phyloP scores from a whole-genome alignment of 805 yeast species.

The Schwanniomyces pseudopolymorphus region DNA sequence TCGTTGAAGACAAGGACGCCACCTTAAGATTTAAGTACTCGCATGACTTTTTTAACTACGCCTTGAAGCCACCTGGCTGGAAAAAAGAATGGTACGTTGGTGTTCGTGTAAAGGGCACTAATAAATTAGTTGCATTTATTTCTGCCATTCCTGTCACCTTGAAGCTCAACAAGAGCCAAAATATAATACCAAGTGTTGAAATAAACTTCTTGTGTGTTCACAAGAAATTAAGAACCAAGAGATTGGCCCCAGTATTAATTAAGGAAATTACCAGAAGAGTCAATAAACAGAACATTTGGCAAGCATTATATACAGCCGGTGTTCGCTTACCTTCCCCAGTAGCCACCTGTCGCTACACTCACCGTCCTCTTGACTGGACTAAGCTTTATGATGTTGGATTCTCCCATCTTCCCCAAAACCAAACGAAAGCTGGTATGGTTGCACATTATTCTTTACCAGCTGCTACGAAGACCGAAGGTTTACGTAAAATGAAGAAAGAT shows the following conservation, averaged over 20 bases:
- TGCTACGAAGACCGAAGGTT: conserved; percentile 49
- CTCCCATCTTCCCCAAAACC: conserved; percentile 70
- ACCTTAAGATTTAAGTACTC: conserved; percentile 89
- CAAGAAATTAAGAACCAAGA: conserved; percentile 87
- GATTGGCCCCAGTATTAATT: conserved; percentile 91
- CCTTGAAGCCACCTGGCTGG: conserved; percentile 93
- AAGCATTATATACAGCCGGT: conserved; percentile 94
- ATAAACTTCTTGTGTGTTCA: conserved; percentile 94
- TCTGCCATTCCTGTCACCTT: conserved; percentile 82
- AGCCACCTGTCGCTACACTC: conserved; percentile 83
- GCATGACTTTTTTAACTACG: conserved; percentile 85
- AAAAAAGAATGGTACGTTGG: conserved; percentile 87
- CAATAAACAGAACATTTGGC: conserved; percentile 84
- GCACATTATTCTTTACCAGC: conserved; percentile 58
- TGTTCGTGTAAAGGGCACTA: conserved; percentile 76
- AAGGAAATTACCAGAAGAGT: conserved; percentile 93
- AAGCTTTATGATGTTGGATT: conserved; percentile 90
- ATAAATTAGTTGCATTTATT: conserved; percentile 86
- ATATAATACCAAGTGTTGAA: conserved; percentile 65
- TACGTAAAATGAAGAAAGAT: conserved; percentile 52
- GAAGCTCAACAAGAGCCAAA: conserved; percentile 52
- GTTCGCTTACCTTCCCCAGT: conserved; percentile 90
- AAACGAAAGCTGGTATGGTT: conserved; percentile 66
- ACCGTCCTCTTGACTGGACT: conserved; percentile 91
- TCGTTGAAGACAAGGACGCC: conserved; percentile 93